Base-by-base conservation (phyloP, 176 grass and related monocot genomes). In the Ampelocalamus luodianensis region DNA sequence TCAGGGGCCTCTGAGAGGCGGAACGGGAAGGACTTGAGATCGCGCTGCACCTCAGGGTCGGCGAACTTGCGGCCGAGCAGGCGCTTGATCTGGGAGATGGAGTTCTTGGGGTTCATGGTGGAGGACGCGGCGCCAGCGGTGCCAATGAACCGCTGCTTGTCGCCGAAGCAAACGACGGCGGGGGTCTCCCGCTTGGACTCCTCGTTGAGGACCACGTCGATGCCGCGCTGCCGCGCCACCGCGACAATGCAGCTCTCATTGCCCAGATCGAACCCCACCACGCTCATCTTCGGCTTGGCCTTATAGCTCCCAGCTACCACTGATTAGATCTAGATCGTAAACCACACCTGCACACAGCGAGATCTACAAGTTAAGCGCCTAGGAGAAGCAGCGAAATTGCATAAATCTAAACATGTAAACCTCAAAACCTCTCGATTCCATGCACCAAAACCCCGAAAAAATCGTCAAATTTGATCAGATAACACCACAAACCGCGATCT, bases 111-210 rank as follows among this genome's bases (percentile, higher is more conserved):
- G 77, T 98, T 98, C 85, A 94, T 98, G 44, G 87, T 95, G 8
- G 87, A 89, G 34, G 88, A 90, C 1, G 93, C 87, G 16, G 90
- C 93, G 2, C 93, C 93, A 0, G 93, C 89, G 0, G 91, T 91
- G 51, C 96, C 96, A 44, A 98, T 90, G 79, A 84, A 95, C 1
- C 95, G 91, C 77, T 98, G 96, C 89, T 98, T 98, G 65, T 95
- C 96, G 0, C 82, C 90, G 45, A 98, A 98, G 91, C 93, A 95
- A 53, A 98, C 89, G 66, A 98, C 71, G 26, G 89, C 91, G 1
- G 96, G 96, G 44, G 93, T 98, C 87, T 95, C 96, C 20, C 96
- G 89, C 70, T 95, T 98, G 44, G 93, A 98, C 78, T 95, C 96
- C 73, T 98, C 93, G 26, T 98, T 98, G 79, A 98, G 91, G 3